Base-by-base conservation (phyloP, 2,329 filamentous ascomycete genomes). In the Fusarium phyllophilum region DNA sequence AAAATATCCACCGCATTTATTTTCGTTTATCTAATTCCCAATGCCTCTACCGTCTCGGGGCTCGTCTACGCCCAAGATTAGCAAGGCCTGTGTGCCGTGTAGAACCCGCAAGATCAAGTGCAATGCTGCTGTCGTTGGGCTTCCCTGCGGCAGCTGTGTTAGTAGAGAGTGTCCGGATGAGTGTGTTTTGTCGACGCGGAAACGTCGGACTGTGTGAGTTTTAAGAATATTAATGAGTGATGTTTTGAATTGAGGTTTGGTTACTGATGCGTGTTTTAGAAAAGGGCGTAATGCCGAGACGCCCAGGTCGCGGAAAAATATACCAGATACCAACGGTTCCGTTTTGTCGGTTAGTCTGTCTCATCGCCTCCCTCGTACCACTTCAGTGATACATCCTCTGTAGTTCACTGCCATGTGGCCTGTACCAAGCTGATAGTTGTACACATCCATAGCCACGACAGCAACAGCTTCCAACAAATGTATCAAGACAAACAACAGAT, bases 31-130 rank as follows among this genome's bases (percentile, higher is more conserved):
- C 26, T 56, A 8, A 22, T 24, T 17, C 31, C 48, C 34, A 17
- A 63, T 66, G 64, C 26, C 51, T 66, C 62, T 31, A 2, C 11
- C 14, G 6, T 45, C 33, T 41, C 55, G 55, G 55, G 17, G 41
- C 20, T 34, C 54, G 29, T 33, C 38, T 17, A 29, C 26, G 3
- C 62, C 65, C 9, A 76, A 68, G 15, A 70, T 64, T 3, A 76
- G 65, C 49, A 76, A 76, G 31, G 68, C 74, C 1, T 76, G 74
- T 15, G 58, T 66, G 11, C 74, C 74, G 4, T 76, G 74, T 29
- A 66, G 68, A 31, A 31, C 59, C 11, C 74, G 74, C 34, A 76
- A 76, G 48, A 57, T 73, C 17, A 76, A 76, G 33, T 76, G 74
- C 17, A 67, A 76, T 49, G 74, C 74, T 24, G 46, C 71, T 8